Evolutionary conservation across 495 filamentous ascomycete species (phyloP), one percentile per base, ranked within the genome.

Genomic region (Poronia punctata): DNA sequence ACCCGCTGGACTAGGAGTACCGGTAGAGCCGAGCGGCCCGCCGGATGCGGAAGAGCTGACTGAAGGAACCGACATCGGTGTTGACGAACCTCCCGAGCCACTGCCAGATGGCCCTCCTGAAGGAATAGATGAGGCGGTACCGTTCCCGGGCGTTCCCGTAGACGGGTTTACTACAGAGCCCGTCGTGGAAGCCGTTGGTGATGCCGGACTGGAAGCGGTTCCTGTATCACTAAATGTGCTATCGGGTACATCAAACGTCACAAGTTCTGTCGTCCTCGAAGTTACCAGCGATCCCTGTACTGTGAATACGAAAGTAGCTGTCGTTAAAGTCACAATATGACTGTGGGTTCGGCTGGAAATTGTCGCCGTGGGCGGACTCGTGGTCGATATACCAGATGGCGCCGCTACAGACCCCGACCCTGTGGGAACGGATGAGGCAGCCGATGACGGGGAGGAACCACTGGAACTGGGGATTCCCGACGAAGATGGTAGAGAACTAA

Each of bases 31-130:
- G 32, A 54, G 58, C 19, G 55, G 44, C 3, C 45, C 52, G 20
- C 43, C 20, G 11, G 30, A 18, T 14, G 17, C 23, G 22, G 46
- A 59, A 7, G 29, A 50, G 44, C 61, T 62, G 1, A 46, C 49
- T 15, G 47, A 32, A 11, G 60, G 49, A 25, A 53, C 59, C 6
- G 56, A 46, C 12, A 45, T 46, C n/a, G 59, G 55, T 7, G 40
- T 46, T 2, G 52, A 46, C 9, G 35, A 17, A 26, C 28, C 29
- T 15, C 28, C 17, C 9, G 29, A 16, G 2, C n/a, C n/a, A n/a
- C n/a, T n/a, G n/a, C n/a, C n/a, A n/a, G n/a, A 32, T 17, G 12
- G 7, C 19, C 7, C 12, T 3, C 12, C n/a, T n/a, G n/a, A n/a
- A n/a, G n/a, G n/a, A n/a, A n/a, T n/a, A n/a, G n/a, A n/a, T n/a